These are phyloP conservation scores for Yamadazyma philogaea DNA, from an alignment of 805 yeast species.

Conservation along the genomic window DNA sequence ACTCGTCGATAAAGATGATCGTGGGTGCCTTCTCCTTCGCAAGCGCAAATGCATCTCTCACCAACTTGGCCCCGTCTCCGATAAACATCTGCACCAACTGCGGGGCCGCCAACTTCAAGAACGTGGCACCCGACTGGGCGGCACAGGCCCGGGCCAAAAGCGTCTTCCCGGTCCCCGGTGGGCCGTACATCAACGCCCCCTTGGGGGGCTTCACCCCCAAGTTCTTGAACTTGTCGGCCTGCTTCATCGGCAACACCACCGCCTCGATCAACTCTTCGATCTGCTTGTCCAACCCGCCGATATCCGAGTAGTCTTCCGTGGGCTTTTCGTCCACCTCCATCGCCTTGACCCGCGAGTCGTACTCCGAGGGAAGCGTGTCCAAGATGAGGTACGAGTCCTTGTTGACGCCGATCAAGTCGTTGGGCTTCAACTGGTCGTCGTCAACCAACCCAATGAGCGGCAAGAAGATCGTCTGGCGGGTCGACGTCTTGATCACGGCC, in stretches of 20 bases:
- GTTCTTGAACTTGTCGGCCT: slow-evolving; percentile 90
- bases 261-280: slow-evolving; percentile 98
- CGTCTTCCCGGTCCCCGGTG: slow-evolving; percentile 49
- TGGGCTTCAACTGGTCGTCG: slow-evolving; percentile 89
- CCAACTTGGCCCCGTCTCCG: slow-evolving; percentile 47
- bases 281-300: slow-evolving; percentile 97
- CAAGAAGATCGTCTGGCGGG: slow-evolving; percentile 94
- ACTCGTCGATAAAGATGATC: slow-evolving; percentile 45
- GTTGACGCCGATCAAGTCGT: slow-evolving; percentile 95
- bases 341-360: slow-evolving; percentile 96
- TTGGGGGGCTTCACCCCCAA: slow-evolving; percentile 78
- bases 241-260: slow-evolving; percentile 96
- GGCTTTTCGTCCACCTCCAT: slow-evolving; percentile 99
- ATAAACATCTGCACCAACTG: slow-evolving; percentile 47
- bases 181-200: slow-evolving; percentile 48
- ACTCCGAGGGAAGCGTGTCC: slow-evolving; percentile 95
- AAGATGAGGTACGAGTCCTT: slow-evolving; percentile 91
- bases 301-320: slow-evolving; percentile 93
- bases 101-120: slow-evolving; percentile 44
- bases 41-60: slow-evolving; percentile 45
- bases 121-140: slow-evolving; percentile 46
- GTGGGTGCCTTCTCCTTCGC: slow-evolving; percentile 48
- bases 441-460: slow-evolving; percentile 96
- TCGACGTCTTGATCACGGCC: slow-evolving; percentile 97
- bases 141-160: slow-evolving; percentile 49